Base-by-base conservation (phyloP, 139 green algal genomes). In the Nannochloris sp. region DNA sequence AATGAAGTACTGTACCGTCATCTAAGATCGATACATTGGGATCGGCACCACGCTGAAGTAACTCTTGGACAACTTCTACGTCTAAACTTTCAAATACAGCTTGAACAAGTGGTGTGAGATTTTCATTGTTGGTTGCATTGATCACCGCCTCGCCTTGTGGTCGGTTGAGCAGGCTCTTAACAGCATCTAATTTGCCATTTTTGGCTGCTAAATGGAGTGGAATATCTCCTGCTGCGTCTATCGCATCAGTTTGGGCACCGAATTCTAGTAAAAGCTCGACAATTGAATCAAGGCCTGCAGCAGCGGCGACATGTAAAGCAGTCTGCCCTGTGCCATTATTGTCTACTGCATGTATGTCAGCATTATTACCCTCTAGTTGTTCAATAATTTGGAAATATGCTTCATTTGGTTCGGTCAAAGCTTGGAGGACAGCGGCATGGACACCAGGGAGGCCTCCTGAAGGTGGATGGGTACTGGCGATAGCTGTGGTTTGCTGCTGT, bases 301-400 rank as follows among this genome's bases (percentile, higher is more conserved):
- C 36, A 48, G 56, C 56, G 8, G 56, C 56, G 4, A 64, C 1
- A 48, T 64, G 56, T 14, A 64, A 29, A 23, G 56, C n/a, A 7
- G 56, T 64, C n/a, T n/a, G n/a, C n/a, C n/a, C n/a, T 14, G 45
- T 64, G 4, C 56, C 56, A 46, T 64, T 12, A 2, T 47, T 12
- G 32, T 64, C 56, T 24, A 64, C 36, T 1, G 32, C 25, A 29
- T 64, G 23, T 9, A 64, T 0, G 0, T 55, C 24, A 6, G 46
- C 32, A 1, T 29, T 25, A 29, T 6, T 48, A 3, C 12, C 37
- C 19, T 38, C 32, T 12, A 64, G 25, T 31, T 54, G n/a, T 32
- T 64, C 25, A n/a, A n/a, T n/a, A 12, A 64, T 12, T 47, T 64
- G 19, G 6, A 48, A 32, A 25, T 64, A 64, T 30, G 56, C 56